phyloP scores from a whole-genome alignment of 1,284 basidiomycete genomes.

The Takashimella koratensis region DNA sequence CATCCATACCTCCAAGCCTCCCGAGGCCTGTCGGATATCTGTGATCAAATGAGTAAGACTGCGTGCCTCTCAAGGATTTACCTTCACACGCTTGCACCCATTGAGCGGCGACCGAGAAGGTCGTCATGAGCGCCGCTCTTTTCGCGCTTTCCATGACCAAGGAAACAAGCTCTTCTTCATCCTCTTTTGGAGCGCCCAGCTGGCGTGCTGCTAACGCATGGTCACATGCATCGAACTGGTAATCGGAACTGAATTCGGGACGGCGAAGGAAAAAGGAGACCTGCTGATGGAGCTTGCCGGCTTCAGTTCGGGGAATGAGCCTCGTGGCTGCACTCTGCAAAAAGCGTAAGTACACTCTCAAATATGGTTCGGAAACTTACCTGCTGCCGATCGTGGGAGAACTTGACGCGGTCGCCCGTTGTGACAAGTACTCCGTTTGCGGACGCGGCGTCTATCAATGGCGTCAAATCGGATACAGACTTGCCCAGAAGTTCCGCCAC shows the following conservation, averaged over 20 bases:
- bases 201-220: constrained; percentile 22
- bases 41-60: background rate
- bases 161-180: constrained; percentile 10
- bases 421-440: constrained; percentile 12
- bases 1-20: constrained; percentile 19
- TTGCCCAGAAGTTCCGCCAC: background rate
- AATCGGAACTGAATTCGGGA: constrained; percentile 15
- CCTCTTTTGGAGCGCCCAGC: constrained; percentile 4
- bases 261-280: constrained; percentile 23
- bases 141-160: constrained; percentile 21
- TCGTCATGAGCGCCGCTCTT: constrained; percentile 15
- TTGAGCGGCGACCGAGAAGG: constrained; percentile 18
- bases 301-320: constrained; percentile 17
- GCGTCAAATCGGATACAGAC: background rate
- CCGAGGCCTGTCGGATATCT: constrained; percentile 18
- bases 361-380: constrained; percentile 11
- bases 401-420: constrained; percentile 14
- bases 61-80: constrained; percentile 9
- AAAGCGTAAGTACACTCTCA: background rate
- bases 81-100: constrained; percentile 18
- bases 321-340: constrained; percentile 27
- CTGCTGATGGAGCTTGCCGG: constrained; percentile 13
- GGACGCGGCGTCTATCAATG: background rate
- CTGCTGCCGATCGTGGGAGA: constrained; percentile 39
- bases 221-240: constrained; percentile 34